phyloP scores from a whole-genome alignment of 1,284 basidiomycete species.

The Ustilago xerochloae region DNA sequence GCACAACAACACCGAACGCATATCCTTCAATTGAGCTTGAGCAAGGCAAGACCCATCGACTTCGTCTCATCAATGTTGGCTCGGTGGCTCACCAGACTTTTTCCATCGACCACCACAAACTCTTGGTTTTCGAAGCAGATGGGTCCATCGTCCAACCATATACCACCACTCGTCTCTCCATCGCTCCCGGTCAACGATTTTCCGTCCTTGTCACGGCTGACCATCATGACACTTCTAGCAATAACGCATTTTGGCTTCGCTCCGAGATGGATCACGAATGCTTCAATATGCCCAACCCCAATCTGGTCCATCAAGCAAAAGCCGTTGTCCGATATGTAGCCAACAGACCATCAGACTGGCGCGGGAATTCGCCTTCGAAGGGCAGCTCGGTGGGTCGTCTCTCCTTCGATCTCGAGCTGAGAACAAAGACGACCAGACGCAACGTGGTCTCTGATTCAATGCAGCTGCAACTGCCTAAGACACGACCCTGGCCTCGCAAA shows the following conservation, averaged over 20 bases:
- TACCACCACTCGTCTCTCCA: slow-evolving; percentile 67
- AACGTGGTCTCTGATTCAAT: too few species aligned
- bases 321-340: slow-evolving; percentile 66
- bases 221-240: slow-evolving; percentile 4
- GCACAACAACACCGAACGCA: slow-evolving; percentile 4
- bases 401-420: too few species aligned
- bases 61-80: slow-evolving; percentile 70
- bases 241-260: slow-evolving; percentile 18
- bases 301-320: slow-evolving; percentile 65
- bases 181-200: slow-evolving; percentile 72
- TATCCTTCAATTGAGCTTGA: slow-evolving; percentile 23
- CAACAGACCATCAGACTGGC: not conserved
- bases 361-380: too few species aligned
- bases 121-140: slow-evolving; percentile 72
- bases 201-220: slow-evolving; percentile 68
- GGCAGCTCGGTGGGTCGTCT: too few species aligned
- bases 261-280: slow-evolving; percentile 70
- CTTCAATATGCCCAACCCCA: slow-evolving; percentile 62
- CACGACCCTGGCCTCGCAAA: not conserved
- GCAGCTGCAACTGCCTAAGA: slow-evolving; percentile 4
- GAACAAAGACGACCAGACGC: too few species aligned
- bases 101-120: slow-evolving; percentile 70
- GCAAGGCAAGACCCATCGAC: slow-evolving; percentile 70
- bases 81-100: slow-evolving; percentile 54
- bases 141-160: slow-evolving; percentile 70